These are phyloP conservation scores for Ogataea kodamae DNA, from an alignment of 805 yeast species.

Conservation along the genomic window DNA sequence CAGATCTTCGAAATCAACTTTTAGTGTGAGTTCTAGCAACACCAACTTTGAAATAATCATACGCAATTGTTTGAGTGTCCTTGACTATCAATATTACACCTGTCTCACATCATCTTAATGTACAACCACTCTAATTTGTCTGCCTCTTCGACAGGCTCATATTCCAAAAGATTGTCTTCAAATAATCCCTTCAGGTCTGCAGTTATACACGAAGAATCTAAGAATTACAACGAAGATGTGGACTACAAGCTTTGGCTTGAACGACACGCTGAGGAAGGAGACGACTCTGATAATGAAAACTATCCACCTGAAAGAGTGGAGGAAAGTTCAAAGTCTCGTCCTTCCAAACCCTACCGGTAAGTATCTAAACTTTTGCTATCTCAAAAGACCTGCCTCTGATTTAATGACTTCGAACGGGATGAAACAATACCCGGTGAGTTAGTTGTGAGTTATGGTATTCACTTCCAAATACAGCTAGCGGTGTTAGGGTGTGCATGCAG, in stretches of 20 bases:
- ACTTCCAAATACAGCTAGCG: no score
- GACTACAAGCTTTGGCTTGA: constrained; percentile 60
- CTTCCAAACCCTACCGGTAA: constrained; percentile 25
- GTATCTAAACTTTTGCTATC: no score
- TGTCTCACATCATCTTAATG: constrained; percentile 15
- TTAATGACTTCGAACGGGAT: no score
- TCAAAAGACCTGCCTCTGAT: no score
- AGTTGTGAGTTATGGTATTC: no score
- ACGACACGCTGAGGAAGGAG: constrained; percentile 33
- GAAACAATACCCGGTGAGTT: no score
- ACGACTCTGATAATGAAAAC: constrained; percentile 26
- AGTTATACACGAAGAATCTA: constrained; percentile 32
- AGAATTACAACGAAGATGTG: constrained; percentile 22
- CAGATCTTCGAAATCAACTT: not conserved
- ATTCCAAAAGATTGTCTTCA: constrained; percentile 47
- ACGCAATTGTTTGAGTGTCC: no score
- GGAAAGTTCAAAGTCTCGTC: constrained; percentile 18
- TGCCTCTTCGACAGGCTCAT: constrained; percentile 35
- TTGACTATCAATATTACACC: not conserved
- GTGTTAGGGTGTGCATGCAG: constrained; percentile 5
- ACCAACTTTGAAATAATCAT: no score
- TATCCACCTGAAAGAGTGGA: constrained; percentile 11
- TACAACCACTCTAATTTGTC: constrained; percentile 33
- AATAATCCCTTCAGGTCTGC: constrained; percentile 72
- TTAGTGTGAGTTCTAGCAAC: no score